Base-by-base conservation (phyloP, 2,329 filamentous ascomycete species). In the Aspergillus fructus region DNA sequence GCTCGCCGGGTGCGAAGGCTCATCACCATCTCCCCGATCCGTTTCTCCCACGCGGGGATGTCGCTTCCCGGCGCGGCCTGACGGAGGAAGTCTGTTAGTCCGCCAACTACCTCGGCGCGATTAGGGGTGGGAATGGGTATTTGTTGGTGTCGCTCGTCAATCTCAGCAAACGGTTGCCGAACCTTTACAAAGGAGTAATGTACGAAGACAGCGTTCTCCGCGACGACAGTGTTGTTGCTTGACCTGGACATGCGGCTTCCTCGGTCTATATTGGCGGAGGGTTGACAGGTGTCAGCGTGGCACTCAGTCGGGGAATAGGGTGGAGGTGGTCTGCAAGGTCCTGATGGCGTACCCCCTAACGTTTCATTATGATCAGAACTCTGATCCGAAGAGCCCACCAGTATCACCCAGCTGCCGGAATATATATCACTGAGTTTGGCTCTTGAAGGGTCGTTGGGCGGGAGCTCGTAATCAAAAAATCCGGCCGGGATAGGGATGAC, bases 101-200 rank as follows among this genome's bases (percentile, higher is more conserved):
- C 60, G 39, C 60, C 60, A 15, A 62, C 58, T 33, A 62, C 49
- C 46, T 59, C 40, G 17, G 45, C 11, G 13, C 23, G 39, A 21
- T 42, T 48, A n/a, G 41, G 12, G 34, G 24, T 45, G 21, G 30
- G 23, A 33, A 17, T 27, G 51, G 30, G 42, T 3, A 9, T 47
- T 42, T 47, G 33, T 34, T 55, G 33, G 45, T 60, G 49, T 55
- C 60, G 52, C 37, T 54, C 46, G 41, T 33, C 41, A 45, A 45
- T 55, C 34, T 58, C 52, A 39, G 19, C 33, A 54, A 47, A 53
- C 37, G 55, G 4, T 15, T 49, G 23, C 24, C 8, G 23, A 34
- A 56, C 54, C 42, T 53, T 58, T 13, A 60, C 30, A 40, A 62
- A 62, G 43, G 55, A 56, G 55, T 62, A 62, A 56, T 56, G 60